A percentile compares a stretch with the other conserved stretches of the same genome.
phyloP scores from a whole-genome alignment of 768 basidiomycete species.

The Chlorophyllum brunneum region DNA sequence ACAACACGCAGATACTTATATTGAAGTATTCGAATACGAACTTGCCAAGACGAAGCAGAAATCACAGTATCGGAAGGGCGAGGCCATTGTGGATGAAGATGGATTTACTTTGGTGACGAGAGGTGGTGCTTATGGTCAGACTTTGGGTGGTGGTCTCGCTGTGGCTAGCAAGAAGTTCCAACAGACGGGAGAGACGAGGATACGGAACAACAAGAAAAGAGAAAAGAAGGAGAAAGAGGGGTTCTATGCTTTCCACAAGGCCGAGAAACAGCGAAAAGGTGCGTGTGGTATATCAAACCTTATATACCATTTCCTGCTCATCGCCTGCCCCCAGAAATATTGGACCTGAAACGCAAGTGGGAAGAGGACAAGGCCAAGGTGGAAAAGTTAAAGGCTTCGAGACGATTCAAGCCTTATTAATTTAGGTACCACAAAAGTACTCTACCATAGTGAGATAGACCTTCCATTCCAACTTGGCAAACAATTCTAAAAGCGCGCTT shows the following conservation, averaged over 20 bases:
- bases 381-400: conserved; percentile 72
- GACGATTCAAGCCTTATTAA: conserved; percentile 85
- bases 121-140: conserved; percentile 86
- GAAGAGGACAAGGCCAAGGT: conserved; percentile 87
- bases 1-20: conserved; percentile 75
- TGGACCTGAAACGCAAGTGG: conserved; percentile 76
- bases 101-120: conserved; percentile 94
- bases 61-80: conserved; percentile 73
- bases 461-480: neutral
- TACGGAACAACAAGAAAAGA: conserved; percentile 46
- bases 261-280: conserved; percentile 87
- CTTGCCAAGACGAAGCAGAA: conserved; percentile 56
- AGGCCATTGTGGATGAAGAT: conserved; percentile 89
- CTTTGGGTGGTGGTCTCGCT: conserved; percentile 75
- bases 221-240: conserved; percentile 65
- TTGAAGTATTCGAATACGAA: conserved; percentile 75
- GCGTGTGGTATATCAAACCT: conserved; percentile 14
- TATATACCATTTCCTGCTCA: conserved; percentile 10
- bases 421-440: neutral
- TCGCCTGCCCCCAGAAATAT: conserved; percentile 45
- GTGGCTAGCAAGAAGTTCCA: conserved; percentile 63
- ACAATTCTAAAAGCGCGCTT: too few species aligned
- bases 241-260: conserved; percentile 90
- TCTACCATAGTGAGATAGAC: neutral
- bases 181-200: conserved; percentile 49